Base-by-base conservation (phyloP, 768 basidiomycete genomes). In the Dendrothele bispora region DNA sequence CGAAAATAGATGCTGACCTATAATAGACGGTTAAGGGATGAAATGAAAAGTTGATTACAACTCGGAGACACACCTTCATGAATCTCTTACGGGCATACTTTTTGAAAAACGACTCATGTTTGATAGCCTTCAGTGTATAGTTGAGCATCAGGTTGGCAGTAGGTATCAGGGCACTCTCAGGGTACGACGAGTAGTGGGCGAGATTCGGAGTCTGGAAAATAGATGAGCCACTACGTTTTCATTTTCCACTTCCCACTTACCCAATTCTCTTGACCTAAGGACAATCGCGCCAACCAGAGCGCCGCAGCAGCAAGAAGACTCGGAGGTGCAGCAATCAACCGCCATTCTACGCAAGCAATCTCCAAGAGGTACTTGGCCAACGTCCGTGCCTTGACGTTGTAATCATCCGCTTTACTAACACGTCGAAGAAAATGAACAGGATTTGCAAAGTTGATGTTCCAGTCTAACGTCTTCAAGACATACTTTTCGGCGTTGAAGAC, bases 361-460 rank as follows among this genome's bases (percentile, higher is more conserved):
- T 97, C 95, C 44, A 95, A 71, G 43, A 97, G 75, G 66, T 92
- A 98, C 65, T 98, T 97, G 28, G 84, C 91, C 17, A 97, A 76
- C 3, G 93, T 94, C 48, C 94, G 72, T 14, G 85, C 85, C 55
- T 91, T 82, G 25, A 88, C 78, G 56, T 95, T 88, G 65, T 92
- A 95, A 47, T 86, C 83, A 57, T 98, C 95, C 3, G 93, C 95
- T 69, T 97, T 98, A 71, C 89, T 92, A 47, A 91, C 84, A 27
- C 94, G 77, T 30, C 94, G 75, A 32, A 97, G 75, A 75, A 87
- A 97, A 53, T 89, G 84, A 70, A 98, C 84, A 2, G 93, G 91
- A 53, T 89, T 92, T 24, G 95, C 90, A 61, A 84, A 90, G 49
- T 83, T 79, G 52, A 97, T 60, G 62, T 95, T 86, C 82, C 89